Evolutionary conservation across 768 basidiomycete genomes (phyloP), one percentile per base, ranked within the genome.

Genomic region (Boletus sp.): DNA sequence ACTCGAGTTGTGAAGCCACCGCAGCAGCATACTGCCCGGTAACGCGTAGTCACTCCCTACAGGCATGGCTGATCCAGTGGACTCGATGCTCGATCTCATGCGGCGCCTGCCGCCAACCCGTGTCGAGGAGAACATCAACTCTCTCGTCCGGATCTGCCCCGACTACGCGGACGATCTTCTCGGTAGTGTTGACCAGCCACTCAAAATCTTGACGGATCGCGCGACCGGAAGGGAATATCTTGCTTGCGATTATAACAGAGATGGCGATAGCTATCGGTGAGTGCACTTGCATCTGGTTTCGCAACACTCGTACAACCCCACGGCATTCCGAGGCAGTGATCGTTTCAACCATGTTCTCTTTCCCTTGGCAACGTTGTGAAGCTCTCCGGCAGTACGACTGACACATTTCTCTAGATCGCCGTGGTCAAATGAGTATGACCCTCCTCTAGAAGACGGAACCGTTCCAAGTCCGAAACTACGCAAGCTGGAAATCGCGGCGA

Each of bases 351-450:
- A 4, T 8, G 35, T 40, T 19, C 35, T 32, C 29, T 44, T 38
- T 37, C 47, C 7, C 37, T 33, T 42, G 29, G 21, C 41, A 43
- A 46, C n/a, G 34, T 27, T 17, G 38, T 7, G 23, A 8, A 30
- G 29, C 34, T 38, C 50, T 51, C 14, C 39, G 41, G 39, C 42
- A 35, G 38, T 30, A 48, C 43, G 37, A 44, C 57, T 63, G 48
- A 72, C 48, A 32, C 41, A 13, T 60, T 33, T 44, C 48, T 38
- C 40, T 46, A 99, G 96, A 64, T 99, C 97, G 3, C 97, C 97
- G 8, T 98, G 96, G 95, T 94, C 95, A 23, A 99, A 98, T 69
- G 87, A 90, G 67, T 99, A 98, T 67, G 87, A 93, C 58, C 91
- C 94, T 23, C 88, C 88, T 2, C 71, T 93, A 42, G 87, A 94